Base-by-base conservation (phyloP, 2,329 filamentous ascomycete species). In the Cadophora sp. region DNA sequence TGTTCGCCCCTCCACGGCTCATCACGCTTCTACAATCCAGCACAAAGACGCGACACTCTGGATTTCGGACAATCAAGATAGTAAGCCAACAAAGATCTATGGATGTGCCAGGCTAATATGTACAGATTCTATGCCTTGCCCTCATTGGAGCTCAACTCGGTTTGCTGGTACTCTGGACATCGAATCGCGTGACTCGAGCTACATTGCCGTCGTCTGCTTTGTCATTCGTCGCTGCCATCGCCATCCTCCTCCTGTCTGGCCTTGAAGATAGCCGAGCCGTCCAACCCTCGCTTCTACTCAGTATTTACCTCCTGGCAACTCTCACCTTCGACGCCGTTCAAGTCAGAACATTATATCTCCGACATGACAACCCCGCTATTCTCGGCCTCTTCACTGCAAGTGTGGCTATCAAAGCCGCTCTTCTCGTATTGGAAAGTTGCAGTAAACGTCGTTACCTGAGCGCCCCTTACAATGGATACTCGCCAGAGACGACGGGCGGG, bases 401-500 rank as follows among this genome's bases (percentile, higher is more conserved):
- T 5, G 45, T 75, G n/a, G 65, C 16, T 16, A 41, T 74, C 7
- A 75, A 73, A 59, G 30, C 70, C 6, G 8, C 68, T 2, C 53
- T 75, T 6, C 62, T 75, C 5, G 2, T 73, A 9, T 51, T 75
- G 2, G 74, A 76, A 62, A 66, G 67, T n/a, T 56, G 61, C 16
- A 67, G 64, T 22, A 75, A 76, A 56, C 53, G 48, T 0, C 20
- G n/a, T 2, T 67, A 62, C n/a, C 62, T 76, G 4, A 64, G 59
- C 22, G 51, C 53, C 7, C 62, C 66, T 9, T 73, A 74, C 50
- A 65, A 65, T 16, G 43, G 41, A 4, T 66, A 68, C 30, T 64
- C 72, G 7, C 70, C 69, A 1, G 79, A 80, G 66, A 73, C 76
- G 18, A 76, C 72, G 3, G 75, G 74, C 48, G 74, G 78, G 5